Evolutionary conservation across 176 grass and related monocot genomes (phyloP).

Genomic region (Lolium perenne): DNA sequence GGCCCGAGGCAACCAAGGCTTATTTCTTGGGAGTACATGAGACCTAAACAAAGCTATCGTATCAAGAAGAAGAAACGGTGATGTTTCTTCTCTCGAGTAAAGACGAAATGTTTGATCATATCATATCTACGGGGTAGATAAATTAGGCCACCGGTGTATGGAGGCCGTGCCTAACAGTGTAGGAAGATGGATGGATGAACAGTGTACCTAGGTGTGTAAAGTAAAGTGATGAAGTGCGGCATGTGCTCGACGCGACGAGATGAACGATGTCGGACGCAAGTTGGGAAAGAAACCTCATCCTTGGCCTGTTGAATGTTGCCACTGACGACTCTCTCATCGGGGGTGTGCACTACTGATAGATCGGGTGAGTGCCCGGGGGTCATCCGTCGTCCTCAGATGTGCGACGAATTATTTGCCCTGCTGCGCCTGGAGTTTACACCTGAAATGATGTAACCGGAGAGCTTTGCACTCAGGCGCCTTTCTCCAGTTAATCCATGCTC

Average conservation of each 20-base stretch:
- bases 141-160: constrained; percentile 25
- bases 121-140: constrained; percentile 2
- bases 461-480: constrained; percentile 3
- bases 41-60: constrained; percentile 25
- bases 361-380: constrained; percentile 27
- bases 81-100: constrained; percentile 17
- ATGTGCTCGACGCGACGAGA: constrained; percentile 7
- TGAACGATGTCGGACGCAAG: neutral
- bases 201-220: neutral
- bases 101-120: constrained; percentile 47
- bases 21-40: neutral
- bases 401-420: constrained; percentile 52
- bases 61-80: neutral
- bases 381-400: constrained; percentile 39
- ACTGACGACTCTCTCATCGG: constrained; percentile 31
- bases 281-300: constrained; percentile 45
- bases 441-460: constrained; percentile 35
- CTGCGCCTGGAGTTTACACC: neutral
- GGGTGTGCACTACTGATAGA: constrained; percentile 34
- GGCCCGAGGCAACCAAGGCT: constrained; percentile 39
- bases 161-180: constrained; percentile 36
- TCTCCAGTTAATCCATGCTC: neutral
- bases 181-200: neutral
- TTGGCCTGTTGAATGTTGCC: constrained; percentile 42
- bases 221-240: neutral